Evolutionary conservation across 305 asterid species (phyloP), one percentile per base, ranked within the genome.

Genomic region (Coffea humblotiana): DNA sequence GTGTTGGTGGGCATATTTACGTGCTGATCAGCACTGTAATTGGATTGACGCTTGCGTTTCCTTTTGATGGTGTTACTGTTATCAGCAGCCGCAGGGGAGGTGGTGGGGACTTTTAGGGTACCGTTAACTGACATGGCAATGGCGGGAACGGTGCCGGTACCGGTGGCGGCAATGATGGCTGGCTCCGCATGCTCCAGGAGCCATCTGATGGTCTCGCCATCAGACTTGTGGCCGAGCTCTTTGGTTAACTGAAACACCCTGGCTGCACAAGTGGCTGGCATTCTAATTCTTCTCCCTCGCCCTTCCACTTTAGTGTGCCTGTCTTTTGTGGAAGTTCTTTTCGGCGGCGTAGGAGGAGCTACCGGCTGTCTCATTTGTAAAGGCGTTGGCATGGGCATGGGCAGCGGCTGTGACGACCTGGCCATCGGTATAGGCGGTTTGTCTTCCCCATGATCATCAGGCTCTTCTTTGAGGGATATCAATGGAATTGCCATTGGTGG

Each of bases 181-280:
- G 95, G 94, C 81, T 91, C 94, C 13, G 97, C 93, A 37, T 83
- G 90, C 67, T 93, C 90, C 68, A 93, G 68, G 47, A 93, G 88
- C 97, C 97, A 93, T 15, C 91, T 91, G 56, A 93, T 90, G 83
- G 97, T 93, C 80, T 93, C 94, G 60, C 97, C 95, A 77, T 90
- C 97, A 79, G 94, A 87, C 82, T 91, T 91, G 87, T 89, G 95
- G 82, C 95, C 94, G 48, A 93, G 93, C 85, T 93, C 95, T 64
- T 90, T 81, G 19, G 97, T 93, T 10, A 93, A 87, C 84, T 93
- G 96, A 86, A 93, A 93, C 3, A 93, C 91, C 74, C 96, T 84
- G 40, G 97, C 93, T 72, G 94, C 95, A 74, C 94, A 89, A 19
- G 93, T 80, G 29, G 94, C 91, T 56, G 94, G 92, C 86, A 92